Evolutionary conservation across 129 eudicot species (phyloP), one percentile per base, ranked within the genome.

Genomic region (Tanacetum coccineum): DNA sequence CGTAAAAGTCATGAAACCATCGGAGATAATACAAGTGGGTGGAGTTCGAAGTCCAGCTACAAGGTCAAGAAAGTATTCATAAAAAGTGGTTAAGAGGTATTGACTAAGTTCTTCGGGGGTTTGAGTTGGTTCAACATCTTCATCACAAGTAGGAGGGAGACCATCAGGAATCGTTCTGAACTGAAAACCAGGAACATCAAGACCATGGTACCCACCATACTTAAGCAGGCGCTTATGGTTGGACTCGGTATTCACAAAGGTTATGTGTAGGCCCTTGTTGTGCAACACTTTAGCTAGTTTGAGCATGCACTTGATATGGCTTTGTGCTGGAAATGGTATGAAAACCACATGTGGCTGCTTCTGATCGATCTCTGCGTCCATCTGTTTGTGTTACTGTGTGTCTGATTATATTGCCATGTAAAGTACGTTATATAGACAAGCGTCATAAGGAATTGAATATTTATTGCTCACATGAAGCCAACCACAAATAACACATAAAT

Each of bases 271-370:
- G 39, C 87, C 87, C 3, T 66, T 62, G 78, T 56, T 60, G 39
- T 82, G 83, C 8, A 84, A 75, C 1, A 84, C 59, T 32, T 44
- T 71, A 1, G 90, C 90, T 11, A 84, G 80, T 15, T 76, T 74
- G 0, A 81, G 75, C 76, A 84, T 77, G 5, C 84, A 82, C 58
- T 79, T 82, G 15, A 84, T 78, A 70, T 84, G 84, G 62, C 90
- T 82, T 59, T 84, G 90, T 18, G 78, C 78, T 13, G 86, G 84
- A 70, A 67, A 78, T 20, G 90, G 86, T 45, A 84, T 51, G 71
- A 80, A 77, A 36, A 36, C 8, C 49, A 40, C 70, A 64, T 64
- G 70, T 46, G 70, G 70, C 70, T 47, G 54, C 11, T 65, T 65
- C 57, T 65, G 70, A 25, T 21, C 70, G 12, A 25, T 2, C 22